phyloP scores from a whole-genome alignment of 192 early-diverging fungal genomes.

The Backusella westeae region DNA sequence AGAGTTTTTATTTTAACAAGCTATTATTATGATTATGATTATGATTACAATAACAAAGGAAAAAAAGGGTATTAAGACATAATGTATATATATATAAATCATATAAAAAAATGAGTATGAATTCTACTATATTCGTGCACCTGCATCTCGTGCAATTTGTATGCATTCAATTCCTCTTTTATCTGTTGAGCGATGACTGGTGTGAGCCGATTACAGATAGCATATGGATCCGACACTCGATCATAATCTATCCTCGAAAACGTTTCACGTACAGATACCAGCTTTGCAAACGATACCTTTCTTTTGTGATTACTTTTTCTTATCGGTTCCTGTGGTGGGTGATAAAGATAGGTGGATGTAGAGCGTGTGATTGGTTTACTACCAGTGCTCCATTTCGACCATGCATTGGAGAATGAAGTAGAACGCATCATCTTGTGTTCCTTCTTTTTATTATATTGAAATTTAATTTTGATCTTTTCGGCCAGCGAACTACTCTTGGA shows the following conservation, averaged over 20 bases:
- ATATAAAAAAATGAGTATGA: constrained; percentile 72
- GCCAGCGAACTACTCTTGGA: constrained; percentile 6
- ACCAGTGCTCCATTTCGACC: neutral
- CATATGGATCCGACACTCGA: constrained; percentile 9
- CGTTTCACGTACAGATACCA: constrained; percentile 12
- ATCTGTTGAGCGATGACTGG: constrained; percentile 81
- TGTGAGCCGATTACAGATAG: constrained; percentile 48
- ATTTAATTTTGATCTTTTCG: constrained; percentile 12
- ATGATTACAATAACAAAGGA: neutral
- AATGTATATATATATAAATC: constrained; percentile 14
- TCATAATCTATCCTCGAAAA: constrained; percentile 12
- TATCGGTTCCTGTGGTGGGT: neutral
- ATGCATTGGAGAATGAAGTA: neutral
- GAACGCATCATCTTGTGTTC: neutral
- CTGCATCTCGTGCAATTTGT: constrained; percentile 89
- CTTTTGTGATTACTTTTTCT: neutral
- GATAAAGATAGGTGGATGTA: neutral
- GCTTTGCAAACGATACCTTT: neutral
- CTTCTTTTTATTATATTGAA: constrained; percentile 7
- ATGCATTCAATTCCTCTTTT: constrained; percentile 91
- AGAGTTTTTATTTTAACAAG: neutral
- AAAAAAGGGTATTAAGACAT: neutral
- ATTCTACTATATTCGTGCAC: constrained; percentile 76
- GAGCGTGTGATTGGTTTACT: neutral
- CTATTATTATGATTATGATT: neutral